Base-by-base conservation (phyloP, 371 early-diverging fungal genomes). In the Lichtheimia hyalospora region DNA sequence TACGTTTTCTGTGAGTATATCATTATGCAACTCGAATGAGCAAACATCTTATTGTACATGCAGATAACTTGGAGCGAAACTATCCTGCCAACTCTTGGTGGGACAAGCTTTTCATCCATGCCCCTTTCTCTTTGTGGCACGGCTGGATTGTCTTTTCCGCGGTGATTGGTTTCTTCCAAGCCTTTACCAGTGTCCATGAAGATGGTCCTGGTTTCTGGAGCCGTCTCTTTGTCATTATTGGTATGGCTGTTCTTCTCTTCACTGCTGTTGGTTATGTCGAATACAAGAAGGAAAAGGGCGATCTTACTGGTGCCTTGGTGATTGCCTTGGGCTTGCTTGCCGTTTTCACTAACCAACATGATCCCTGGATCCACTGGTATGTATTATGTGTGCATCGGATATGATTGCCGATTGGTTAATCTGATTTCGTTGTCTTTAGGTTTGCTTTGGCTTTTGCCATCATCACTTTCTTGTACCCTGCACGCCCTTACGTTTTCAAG, bases 121-220 rank as follows among this genome's bases (percentile, higher is more conserved):
- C 87, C 39, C 90, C 90, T 49, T 84, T 90, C 78, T 87, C 89
- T 42, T 72, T 90, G 52, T 88, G 82, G 78, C 89, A 90, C 74
- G 90, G 84, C 49, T 86, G 87, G 85, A 73, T 87, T 51, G 81
- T 84, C 54, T 87, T 83, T 54, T 68, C 85, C 49, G 71, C 75
- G 66, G 79, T 85, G 55, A 58, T 87, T 66, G 86, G 84, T 68
- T 52, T 82, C 57, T 81, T 88, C 67, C 85, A 87, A 49, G 80
- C 82, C 58, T 73, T 88, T 61, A 77, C 85, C 16, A 24, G 58
- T 43, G 61, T 79, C 25, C 57, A 60, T 1, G 78, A 72, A 16
- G 70, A 75, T 12, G 82, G 79, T 4, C 84, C 87, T 28, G 62
- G 64, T 49, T 49, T 79, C 53, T 70, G 81, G 60, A 70, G 79